Conservation (phyloP, 2,329 filamentous ascomycete species). For the Aspergillus persii region DNA sequence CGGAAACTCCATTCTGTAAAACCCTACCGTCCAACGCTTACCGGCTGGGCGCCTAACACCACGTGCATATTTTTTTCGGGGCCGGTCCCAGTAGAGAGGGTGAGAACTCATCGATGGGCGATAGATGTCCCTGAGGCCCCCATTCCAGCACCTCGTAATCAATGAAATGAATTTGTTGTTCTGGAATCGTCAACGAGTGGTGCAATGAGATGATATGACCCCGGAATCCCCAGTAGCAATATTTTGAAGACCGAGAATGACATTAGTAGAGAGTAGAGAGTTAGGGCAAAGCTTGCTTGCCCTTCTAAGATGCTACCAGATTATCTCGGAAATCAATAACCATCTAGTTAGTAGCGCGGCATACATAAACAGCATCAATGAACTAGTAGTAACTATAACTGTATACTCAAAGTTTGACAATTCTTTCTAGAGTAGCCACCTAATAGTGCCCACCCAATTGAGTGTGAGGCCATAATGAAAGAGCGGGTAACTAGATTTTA, state of each 20-base stretch:
- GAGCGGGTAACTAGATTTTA: no score
- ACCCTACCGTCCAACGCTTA: background rate
- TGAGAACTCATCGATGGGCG: background rate
- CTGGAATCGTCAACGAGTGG: background rate
- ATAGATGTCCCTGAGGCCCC: background rate
- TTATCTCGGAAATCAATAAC: background rate
- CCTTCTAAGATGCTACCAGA: no score
- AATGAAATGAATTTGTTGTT: background rate
- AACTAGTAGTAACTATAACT: conserved; percentile 6
- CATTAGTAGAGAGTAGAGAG: background rate
- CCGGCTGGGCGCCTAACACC: no score
- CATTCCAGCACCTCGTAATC: background rate
- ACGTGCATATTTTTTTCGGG: background rate
- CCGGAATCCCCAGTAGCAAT: background rate
- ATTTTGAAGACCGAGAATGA: background rate
- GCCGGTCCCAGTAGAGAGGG: background rate
- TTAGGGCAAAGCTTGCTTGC: background rate
- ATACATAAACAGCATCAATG: conserved; percentile 9
- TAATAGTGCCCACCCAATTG: background rate
- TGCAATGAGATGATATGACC: background rate
- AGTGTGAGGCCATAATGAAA: background rate
- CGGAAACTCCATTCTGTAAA: background rate
- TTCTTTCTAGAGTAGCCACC: conserved; percentile 2
- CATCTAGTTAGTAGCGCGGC: background rate
- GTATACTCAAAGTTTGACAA: conserved; percentile 13